Base-by-base conservation (phyloP, 176 grass and related monocot genomes). In the Dendrocalamus sinicus region DNA sequence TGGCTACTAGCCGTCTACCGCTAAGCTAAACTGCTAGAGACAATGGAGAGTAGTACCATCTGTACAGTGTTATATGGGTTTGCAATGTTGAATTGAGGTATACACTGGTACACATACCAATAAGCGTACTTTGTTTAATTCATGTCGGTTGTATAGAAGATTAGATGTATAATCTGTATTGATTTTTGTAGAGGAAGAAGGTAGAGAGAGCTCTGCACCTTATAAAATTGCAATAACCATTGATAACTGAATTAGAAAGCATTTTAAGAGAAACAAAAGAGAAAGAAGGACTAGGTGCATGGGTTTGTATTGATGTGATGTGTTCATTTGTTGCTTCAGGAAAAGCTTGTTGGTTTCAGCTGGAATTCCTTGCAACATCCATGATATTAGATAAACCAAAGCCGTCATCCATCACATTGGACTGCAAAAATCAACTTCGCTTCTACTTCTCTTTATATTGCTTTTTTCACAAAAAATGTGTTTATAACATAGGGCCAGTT, bases 331-430 rank as follows among this genome's bases (percentile, higher is more conserved):
- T 64, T 75, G 57, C 58, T 64, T 79, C 26, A 46, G 70, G 58
- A 75, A 32, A 54, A 52, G 22, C 45, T 66, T 53, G 58, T 63
- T 76, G 30, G 46, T 14, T 66, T 84, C 46, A 51, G 61, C 45
- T 66, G 46, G 82, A 84, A 75, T 84, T 84, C 45, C 59, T 66
- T 50, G 82, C 82, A 66, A 84, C 70, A 75, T 83, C 43, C 41
- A 50, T 50, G 19, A 7, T 7, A 71, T 12, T 61, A 37, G 54
- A 83, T 62, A 59, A 72, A 72, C 40, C 32, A 37, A 26, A 73
- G 70, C 41, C 24, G 26, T 63, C 81, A 74, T 72, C 7, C 43
- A 62, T 83, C 69, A 83, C 43, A 14, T 63, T 16, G 26, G 62
- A 39, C 69, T 26, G 20, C 23, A 83, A 74, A 63, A 16, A 51